Evolutionary conservation across 2,329 filamentous ascomycete genomes (phyloP).

Genomic region (Cryphonectria radicalis): DNA sequence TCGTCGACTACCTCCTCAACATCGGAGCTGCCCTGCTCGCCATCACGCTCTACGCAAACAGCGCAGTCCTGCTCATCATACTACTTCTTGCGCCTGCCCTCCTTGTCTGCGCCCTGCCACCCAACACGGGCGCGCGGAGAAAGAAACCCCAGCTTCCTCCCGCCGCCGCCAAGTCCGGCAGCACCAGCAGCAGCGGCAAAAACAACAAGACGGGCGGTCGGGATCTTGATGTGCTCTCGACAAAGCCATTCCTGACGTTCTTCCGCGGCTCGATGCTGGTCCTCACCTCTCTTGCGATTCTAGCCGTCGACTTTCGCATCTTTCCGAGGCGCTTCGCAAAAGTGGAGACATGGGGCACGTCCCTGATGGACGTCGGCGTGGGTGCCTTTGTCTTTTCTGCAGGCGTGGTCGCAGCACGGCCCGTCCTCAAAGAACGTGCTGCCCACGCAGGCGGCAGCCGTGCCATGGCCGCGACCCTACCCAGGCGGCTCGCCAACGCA

Average conservation of each 20-base stretch:
- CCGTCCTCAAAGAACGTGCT: slow-evolving; percentile 72
- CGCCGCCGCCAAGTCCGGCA: slow-evolving; percentile 39
- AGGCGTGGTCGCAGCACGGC: slow-evolving; percentile 85
- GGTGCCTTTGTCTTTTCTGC: slow-evolving; percentile 97
- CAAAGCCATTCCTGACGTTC: slow-evolving; percentile 89
- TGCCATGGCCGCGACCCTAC: slow-evolving; percentile 53
- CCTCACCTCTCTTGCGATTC: slow-evolving; percentile 84
- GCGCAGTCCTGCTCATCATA: slow-evolving; percentile 73
- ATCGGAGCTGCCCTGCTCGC: slow-evolving; percentile 81
- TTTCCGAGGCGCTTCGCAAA: slow-evolving; percentile 96
- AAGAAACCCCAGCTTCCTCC: slow-evolving; percentile 57
- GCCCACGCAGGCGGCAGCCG: slow-evolving; percentile 34
- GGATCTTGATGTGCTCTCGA: slow-evolving; percentile 62
- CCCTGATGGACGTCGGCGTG: slow-evolving; percentile 97
- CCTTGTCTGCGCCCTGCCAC: slow-evolving; percentile 61
- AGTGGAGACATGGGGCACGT: slow-evolving; percentile 98
- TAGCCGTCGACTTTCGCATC: slow-evolving; percentile 94
- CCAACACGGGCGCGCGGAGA: slow-evolving; percentile 45
- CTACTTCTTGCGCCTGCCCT: slow-evolving; percentile 75
- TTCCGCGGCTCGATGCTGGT: slow-evolving; percentile 93
- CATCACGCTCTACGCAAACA: slow-evolving; percentile 80
- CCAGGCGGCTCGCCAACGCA: slow-evolving; percentile 65
- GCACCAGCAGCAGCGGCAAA: background rate
- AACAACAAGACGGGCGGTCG: slow-evolving; percentile 18
- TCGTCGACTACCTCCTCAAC: slow-evolving; percentile 87